phyloP scores from a whole-genome alignment of 176 grass and related monocot species.

The Zoysia pacifica region DNA sequence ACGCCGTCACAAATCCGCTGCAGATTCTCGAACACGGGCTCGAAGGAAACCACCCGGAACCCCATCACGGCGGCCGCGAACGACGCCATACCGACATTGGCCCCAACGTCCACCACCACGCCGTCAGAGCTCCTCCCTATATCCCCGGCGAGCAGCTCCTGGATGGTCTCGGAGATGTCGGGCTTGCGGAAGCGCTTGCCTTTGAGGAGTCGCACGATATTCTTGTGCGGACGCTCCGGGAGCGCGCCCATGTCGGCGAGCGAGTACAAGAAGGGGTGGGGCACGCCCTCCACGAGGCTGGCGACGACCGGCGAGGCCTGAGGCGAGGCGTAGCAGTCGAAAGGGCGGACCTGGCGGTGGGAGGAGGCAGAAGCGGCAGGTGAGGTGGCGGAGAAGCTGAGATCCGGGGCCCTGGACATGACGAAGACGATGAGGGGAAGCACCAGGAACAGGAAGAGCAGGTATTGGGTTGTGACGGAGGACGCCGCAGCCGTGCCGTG shows the following conservation, averaged over 20 bases:
- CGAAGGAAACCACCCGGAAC: slow-evolving; percentile 77
- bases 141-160: slow-evolving; percentile 61
- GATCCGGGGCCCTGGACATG: slow-evolving; percentile 49
- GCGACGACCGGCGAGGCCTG: slow-evolving; percentile 90
- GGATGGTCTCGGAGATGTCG: slow-evolving; percentile 75
- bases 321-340: slow-evolving; percentile 70
- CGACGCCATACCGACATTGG: slow-evolving; percentile 87
- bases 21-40: slow-evolving; percentile 83
- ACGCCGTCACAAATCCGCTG: slow-evolving; percentile 82
- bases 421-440: slow-evolving; percentile 53
- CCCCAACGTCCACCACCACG: slow-evolving; percentile 79
- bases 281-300: slow-evolving; percentile 82
- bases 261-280: slow-evolving; percentile 79
- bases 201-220: slow-evolving; percentile 80
- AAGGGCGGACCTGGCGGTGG: slow-evolving; percentile 41
- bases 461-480: slow-evolving; percentile 32
- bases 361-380: background rate
- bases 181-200: slow-evolving; percentile 81
- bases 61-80: slow-evolving; percentile 90
- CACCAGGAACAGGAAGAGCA: slow-evolving; percentile 54
- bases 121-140: slow-evolving; percentile 27
- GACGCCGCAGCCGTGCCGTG: slow-evolving; percentile 31
- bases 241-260: slow-evolving; percentile 77
- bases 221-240: slow-evolving; percentile 77
- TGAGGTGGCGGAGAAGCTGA: slow-evolving; percentile 15